Conservation (phyloP, 1,284 basidiomycete species). For the Athelia psychrophila region DNA sequence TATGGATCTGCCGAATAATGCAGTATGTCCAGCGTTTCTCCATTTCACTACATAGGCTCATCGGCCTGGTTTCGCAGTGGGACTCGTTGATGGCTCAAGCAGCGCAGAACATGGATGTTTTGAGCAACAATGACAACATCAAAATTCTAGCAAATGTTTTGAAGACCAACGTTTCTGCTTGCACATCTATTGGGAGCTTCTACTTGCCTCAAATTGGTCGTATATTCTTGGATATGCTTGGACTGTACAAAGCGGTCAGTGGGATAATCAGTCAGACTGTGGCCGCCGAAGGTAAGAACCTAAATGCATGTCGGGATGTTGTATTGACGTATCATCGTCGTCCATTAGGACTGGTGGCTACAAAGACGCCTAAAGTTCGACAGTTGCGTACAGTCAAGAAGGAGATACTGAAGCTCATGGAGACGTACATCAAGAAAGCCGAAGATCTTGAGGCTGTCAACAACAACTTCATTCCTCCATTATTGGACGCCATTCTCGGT, state of each 20-base stretch:
- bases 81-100: conserved; percentile 97
- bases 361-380: conserved; percentile 96
- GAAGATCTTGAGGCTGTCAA: conserved; percentile 96
- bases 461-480: conserved; percentile 88
- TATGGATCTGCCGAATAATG: conserved; percentile 98
- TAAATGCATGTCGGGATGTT: background rate
- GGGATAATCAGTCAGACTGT: conserved; percentile 97
- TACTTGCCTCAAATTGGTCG: conserved; percentile 96
- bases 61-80: conserved; percentile 66
- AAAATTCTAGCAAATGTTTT: conserved; percentile 97
- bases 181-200: conserved; percentile 95
- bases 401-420: conserved; percentile 96
- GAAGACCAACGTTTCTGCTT: conserved; percentile 98
- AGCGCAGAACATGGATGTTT: conserved; percentile 88
- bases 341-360: conserved; percentile 79
- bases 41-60: conserved; percentile 2
- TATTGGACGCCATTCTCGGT: conserved; percentile 95
- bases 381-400: conserved; percentile 97
- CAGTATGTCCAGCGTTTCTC: conserved; percentile 47
- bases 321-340: conserved; percentile 1
- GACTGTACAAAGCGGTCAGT: conserved; percentile 96
- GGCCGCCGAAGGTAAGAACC: conserved; percentile 70
- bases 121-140: conserved; percentile 91
- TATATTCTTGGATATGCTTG: conserved; percentile 98
- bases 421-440: conserved; percentile 96